Evolutionary conservation across 768 basidiomycete species (phyloP).

Genomic region (Leccinum olivaceopallidum): DNA sequence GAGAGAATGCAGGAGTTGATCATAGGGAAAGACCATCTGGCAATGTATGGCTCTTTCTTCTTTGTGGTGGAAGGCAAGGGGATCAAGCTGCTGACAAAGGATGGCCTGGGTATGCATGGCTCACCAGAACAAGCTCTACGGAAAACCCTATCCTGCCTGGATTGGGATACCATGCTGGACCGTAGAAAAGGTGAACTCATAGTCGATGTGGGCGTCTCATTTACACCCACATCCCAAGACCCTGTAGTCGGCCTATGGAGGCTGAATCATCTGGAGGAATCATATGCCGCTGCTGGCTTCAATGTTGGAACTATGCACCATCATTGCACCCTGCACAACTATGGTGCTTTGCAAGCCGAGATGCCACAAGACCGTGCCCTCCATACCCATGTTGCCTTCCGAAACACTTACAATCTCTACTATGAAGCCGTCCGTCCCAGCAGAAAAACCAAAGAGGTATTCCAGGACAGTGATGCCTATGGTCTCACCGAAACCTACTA

Average conservation of each 20-base stretch:
- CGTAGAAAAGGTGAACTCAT: too few species aligned
- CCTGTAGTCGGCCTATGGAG: not conserved
- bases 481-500: not conserved
- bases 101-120: too few species aligned
- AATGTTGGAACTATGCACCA: not conserved
- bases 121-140: too few species aligned
- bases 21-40: too few species aligned
- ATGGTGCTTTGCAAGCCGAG: constrained; percentile 15
- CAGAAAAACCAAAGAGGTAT: constrained; percentile 1
- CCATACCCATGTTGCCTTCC: constrained; percentile 15
- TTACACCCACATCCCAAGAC: too few species aligned
- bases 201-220: too few species aligned
- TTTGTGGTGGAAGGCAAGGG: too few species aligned
- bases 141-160: too few species aligned
- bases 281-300: not conserved
- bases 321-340: not conserved
- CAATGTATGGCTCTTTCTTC: too few species aligned
- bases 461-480: constrained; percentile 13
- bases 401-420: constrained; percentile 19
- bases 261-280: not conserved
- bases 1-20: too few species aligned
- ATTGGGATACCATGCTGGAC: too few species aligned
- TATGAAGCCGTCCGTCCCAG: constrained; percentile 12
- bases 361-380: constrained; percentile 7
- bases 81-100: too few species aligned